Evolutionary conservation across 768 basidiomycete genomes (phyloP), one percentile per base, ranked within the genome.

Genomic region (Hemileccinum impolitum): DNA sequence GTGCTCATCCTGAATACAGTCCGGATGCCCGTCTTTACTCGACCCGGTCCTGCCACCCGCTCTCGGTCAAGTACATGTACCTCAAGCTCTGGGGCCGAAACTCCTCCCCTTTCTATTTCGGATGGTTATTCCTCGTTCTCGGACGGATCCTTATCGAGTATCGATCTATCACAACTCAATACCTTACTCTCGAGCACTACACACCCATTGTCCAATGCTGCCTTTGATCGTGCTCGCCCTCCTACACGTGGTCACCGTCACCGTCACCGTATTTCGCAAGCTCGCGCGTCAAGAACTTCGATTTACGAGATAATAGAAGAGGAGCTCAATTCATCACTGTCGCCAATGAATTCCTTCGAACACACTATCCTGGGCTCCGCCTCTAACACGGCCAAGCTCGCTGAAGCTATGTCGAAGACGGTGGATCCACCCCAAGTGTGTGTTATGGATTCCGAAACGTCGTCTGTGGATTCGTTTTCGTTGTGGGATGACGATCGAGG

Each of bases 281-380:
- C 79, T 25, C 78, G 79, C 17, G 75, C 77, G 9, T 84, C 84
- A 12, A 75, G 84, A 4, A 70, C 80, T 0, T 90, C 88, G 0
- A 76, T 87, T 0, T 90, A 89, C 54, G 88, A 90, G 62, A 90
- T 85, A 0, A 90, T 91, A 41, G 76, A 88, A 47, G 89, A 91
- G 57, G 90, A 90, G 53, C 61, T 71, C 12, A 70, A 73, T 4
- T 73, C 70, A 0, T 45, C 65, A 3, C 36, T 55, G 9, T 67
- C 70, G 3, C 41, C 58, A 1, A 43, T 60, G 23, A 60, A 50
- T 17, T 72, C 72, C 0, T 57, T 62, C 2, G 62, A 57, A 6
- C 54, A 48, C 8, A 42, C 53, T 3, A 6, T 25, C 19, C 43
- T 47, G 3, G 41, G 45, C 6, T 62, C 56, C n/a, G 60, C 66